Percentiles rank a stretch among this genome's conserved stretches.
phyloP scores from a whole-genome alignment of 495 filamentous ascomycete genomes.

The Penicillium paxilli region DNA sequence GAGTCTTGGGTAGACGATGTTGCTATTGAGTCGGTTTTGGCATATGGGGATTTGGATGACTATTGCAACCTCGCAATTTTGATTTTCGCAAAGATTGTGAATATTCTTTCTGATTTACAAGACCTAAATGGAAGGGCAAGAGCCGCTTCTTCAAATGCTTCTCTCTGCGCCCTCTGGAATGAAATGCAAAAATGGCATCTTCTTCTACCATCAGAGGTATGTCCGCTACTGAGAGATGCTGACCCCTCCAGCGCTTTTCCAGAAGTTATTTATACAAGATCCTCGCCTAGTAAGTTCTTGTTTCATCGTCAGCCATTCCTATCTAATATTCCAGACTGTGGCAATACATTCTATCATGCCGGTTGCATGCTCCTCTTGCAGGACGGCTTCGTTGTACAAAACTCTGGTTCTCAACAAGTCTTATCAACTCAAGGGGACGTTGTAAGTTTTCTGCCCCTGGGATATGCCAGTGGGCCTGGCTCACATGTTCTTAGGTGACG shows the following conservation, averaged over 20 bases:
- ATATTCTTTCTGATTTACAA: not conserved
- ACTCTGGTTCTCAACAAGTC: not conserved
- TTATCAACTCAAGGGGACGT: not conserved
- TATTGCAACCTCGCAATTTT: slow-evolving; percentile 14
- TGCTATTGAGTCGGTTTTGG: slow-evolving; percentile 3
- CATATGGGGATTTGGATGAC: slow-evolving; percentile 12
- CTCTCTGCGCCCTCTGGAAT: slow-evolving; percentile 5
- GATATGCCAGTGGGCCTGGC: too few species aligned
- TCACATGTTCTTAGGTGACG: not conserved
- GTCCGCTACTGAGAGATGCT: slow-evolving; percentile 7
- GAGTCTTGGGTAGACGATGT: slow-evolving; percentile 17
- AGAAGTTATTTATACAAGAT: not conserved
- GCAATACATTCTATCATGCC: slow-evolving; percentile 14
- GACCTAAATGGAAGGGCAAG: not conserved
- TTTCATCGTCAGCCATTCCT: not conserved
- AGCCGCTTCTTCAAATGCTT: not conserved
- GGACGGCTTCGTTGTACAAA: not conserved
- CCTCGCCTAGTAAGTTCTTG: slow-evolving; percentile 8
- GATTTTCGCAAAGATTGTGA: slow-evolving; percentile 14
- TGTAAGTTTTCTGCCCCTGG: too few species aligned
- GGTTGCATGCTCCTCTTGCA: slow-evolving; percentile 14
- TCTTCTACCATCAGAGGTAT: slow-evolving; percentile 6
- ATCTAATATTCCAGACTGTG: slow-evolving; percentile 9
- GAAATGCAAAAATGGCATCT: slow-evolving; percentile 10
- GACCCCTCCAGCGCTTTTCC: slow-evolving; percentile 3